Percentiles rank a stretch among this genome's conserved stretches.
Conservation (phyloP, 768 basidiomycete genomes). For the Suillus spraguei region DNA sequence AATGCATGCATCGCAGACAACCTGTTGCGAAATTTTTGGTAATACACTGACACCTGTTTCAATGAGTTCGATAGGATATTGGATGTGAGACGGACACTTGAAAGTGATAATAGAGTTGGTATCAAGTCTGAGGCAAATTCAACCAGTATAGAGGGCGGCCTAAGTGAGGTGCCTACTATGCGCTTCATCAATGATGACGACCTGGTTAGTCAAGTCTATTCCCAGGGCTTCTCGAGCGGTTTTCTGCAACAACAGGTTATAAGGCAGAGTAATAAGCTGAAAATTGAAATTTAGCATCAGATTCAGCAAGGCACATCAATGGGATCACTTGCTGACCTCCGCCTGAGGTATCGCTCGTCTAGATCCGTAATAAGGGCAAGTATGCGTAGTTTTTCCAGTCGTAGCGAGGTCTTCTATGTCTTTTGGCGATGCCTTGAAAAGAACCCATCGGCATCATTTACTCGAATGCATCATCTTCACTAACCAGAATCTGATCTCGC, state of each 20-base stretch:
- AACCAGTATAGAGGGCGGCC: background rate
- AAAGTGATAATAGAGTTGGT: slow-evolving; percentile 85
- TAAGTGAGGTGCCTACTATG: slow-evolving; percentile 66
- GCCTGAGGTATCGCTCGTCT: slow-evolving; percentile 87
- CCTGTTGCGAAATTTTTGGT: slow-evolving; percentile 75
- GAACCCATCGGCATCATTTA: background rate
- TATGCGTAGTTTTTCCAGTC: slow-evolving; percentile 65
- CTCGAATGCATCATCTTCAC: slow-evolving; percentile 4
- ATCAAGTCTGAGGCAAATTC: slow-evolving; percentile 65
- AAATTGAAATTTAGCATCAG: slow-evolving; percentile 8
- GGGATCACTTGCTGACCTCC: slow-evolving; percentile 53
- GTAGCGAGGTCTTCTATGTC: slow-evolving; percentile 92
- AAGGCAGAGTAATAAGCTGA: slow-evolving; percentile 90
- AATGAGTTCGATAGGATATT: slow-evolving; percentile 61
- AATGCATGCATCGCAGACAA: slow-evolving; percentile 73
- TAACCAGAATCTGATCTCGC: slow-evolving; percentile 83
- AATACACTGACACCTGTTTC: slow-evolving; percentile 76
- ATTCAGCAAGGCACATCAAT: background rate
- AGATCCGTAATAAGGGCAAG: slow-evolving; percentile 94
- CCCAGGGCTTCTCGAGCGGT: slow-evolving; percentile 84
- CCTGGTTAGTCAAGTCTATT: slow-evolving; percentile 81
- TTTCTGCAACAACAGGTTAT: slow-evolving; percentile 86
- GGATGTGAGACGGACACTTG: slow-evolving; percentile 67
- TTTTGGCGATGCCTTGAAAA: slow-evolving; percentile 74
- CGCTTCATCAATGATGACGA: slow-evolving; percentile 94